These are phyloP conservation scores for Psidium guajava DNA, from an alignment of 345 rosid genomes.

Conservation along the genomic window DNA sequence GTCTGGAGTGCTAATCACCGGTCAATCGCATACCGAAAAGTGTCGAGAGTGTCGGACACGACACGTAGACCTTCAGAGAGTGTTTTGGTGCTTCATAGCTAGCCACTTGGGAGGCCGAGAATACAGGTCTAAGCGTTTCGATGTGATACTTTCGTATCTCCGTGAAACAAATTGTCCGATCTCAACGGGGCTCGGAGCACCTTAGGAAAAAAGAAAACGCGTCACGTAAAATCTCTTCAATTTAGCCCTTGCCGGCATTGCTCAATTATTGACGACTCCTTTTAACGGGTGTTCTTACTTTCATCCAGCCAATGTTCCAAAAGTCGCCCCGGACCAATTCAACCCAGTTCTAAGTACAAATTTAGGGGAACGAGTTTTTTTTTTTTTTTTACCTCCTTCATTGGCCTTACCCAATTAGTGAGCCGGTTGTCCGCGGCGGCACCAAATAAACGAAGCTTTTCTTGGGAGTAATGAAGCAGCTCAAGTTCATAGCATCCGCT, in stretches of 20 bases:
- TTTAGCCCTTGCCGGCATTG: not conserved
- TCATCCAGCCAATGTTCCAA: not conserved
- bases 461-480: not conserved
- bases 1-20: too few species aligned
- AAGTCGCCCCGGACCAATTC: not conserved
- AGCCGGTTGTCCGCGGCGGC: not conserved
- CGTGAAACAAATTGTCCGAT: fast-evolving
- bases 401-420: not conserved
- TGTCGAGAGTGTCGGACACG: too few species aligned
- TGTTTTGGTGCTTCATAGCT: too few species aligned
- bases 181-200: fast-evolving
- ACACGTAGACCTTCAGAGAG: too few species aligned
- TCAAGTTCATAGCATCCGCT: not conserved
- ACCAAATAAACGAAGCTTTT: not conserved
- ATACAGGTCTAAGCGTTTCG: not conserved
- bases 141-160: not conserved
- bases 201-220: not conserved
- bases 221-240: not conserved
- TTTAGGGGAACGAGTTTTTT: too few species aligned
- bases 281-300: not conserved
- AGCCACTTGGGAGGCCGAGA: not conserved
- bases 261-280: not conserved
- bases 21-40: too few species aligned
- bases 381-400: too few species aligned
- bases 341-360: too few species aligned